Conservation (phyloP, 306 rosid genomes). For the Gastrolobium bilobum region DNA sequence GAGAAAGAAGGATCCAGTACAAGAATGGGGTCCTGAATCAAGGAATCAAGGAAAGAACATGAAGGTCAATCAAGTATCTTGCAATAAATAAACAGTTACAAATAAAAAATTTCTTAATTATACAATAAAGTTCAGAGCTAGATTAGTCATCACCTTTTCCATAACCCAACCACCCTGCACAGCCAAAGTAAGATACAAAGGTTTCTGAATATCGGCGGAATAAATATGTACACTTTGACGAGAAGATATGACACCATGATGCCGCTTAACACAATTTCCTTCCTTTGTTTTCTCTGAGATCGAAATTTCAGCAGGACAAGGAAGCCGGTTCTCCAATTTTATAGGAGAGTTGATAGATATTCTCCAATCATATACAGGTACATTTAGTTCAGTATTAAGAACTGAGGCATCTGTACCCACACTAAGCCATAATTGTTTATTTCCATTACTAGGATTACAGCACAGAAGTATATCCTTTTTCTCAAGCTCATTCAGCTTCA, state of each 20-base stretch:
- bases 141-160: conserved; percentile 79
- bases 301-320: conserved; percentile 87
- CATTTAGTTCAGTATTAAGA: conserved; percentile 91
- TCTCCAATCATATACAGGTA: conserved; percentile 97
- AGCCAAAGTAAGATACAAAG: conserved; percentile 76
- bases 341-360: conserved; percentile 84
- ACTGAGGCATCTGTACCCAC: conserved; percentile 90
- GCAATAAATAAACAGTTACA: conserved; percentile 10
- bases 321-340: conserved; percentile 93
- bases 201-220: conserved; percentile 88
- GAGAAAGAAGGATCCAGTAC: conserved; percentile 75
- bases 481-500: conserved; percentile 89
- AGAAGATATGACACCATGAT: conserved; percentile 74
- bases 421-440: conserved; percentile 84
- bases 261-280: conserved; percentile 71
- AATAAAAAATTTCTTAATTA: conserved; percentile 1
- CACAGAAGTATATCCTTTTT: conserved; percentile 86
- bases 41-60: conserved; percentile 42
- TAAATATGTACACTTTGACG: conserved; percentile 81
- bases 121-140: conserved; percentile 16
- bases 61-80: conserved; percentile 1
- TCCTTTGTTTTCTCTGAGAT: conserved; percentile 81
- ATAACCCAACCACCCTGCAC: conserved; percentile 92
- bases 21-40: conserved; percentile 82
- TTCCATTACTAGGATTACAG: conserved; percentile 70